Conservation (phyloP, 2,329 filamentous ascomycete genomes). For the Aspergillus flavus region DNA sequence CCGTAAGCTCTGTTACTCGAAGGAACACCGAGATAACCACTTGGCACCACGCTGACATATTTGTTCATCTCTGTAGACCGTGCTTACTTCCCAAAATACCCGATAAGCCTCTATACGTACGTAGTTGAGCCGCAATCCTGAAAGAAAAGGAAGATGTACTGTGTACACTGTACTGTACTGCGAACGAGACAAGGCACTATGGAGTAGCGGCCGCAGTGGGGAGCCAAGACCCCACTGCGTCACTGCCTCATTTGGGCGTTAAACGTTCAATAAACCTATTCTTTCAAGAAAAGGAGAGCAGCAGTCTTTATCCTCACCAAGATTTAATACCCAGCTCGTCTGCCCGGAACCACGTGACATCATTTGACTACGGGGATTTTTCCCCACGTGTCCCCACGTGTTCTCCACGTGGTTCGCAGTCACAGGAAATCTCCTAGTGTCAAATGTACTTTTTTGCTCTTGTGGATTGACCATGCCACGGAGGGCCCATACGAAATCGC, state of each 20-base stretch:
- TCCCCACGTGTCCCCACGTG: constrained; percentile 9
- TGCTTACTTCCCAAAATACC: background rate
- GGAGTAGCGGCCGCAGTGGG: constrained; percentile 7
- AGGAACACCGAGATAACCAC: background rate
- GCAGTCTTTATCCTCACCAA: background rate
- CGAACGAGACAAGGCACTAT: background rate
- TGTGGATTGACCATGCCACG: constrained; percentile 26
- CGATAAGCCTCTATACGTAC: background rate
- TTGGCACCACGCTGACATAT: background rate
- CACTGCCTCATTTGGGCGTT: background rate
- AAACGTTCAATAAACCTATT: background rate
- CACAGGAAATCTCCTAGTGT: background rate
- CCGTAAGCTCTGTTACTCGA: background rate
- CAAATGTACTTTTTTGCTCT: background rate
- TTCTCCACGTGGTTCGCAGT: background rate
- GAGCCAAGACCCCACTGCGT: background rate
- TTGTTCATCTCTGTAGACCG: background rate
- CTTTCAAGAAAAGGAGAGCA: background rate
- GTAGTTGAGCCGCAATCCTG: no score
- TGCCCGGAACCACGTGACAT: background rate
- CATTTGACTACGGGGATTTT: background rate
- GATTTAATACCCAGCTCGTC: no score
- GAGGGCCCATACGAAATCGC: constrained; percentile 46
- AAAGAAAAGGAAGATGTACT: background rate
- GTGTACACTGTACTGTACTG: background rate